phyloP scores from a whole-genome alignment of 192 early-diverging fungal species.

The Entomortierella chlamydospora region DNA sequence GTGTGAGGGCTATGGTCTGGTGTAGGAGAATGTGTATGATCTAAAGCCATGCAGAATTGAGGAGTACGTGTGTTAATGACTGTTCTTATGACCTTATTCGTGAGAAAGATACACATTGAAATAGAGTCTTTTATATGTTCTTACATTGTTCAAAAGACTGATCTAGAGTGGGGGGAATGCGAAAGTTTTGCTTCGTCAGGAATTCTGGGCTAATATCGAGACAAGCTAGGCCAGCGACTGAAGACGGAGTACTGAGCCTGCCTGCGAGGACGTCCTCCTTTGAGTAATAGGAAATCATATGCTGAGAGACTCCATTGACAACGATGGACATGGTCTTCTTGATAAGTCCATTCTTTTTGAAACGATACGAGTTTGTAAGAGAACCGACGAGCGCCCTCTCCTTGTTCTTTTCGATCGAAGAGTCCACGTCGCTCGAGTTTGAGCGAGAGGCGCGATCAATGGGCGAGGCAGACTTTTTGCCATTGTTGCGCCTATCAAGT shows the following conservation, averaged over 20 bases:
- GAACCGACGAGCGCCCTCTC: conserved; percentile 67
- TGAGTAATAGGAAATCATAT: conserved; percentile 69
- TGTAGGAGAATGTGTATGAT: conserved; percentile 18
- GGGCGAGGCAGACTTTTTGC: conserved; percentile 63
- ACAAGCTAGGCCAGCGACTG: conserved; percentile 59
- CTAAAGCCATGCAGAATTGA: not conserved
- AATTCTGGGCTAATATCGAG: conserved; percentile 70
- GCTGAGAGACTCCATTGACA: conserved; percentile 68
- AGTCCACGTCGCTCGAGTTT: conserved; percentile 34
- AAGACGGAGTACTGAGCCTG: conserved; percentile 64
- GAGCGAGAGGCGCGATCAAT: conserved; percentile 38
- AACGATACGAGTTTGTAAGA: conserved; percentile 67
- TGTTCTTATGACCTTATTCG: too few relatives aligned
- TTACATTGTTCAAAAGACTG: conserved; percentile 46
- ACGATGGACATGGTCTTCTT: conserved; percentile 85
- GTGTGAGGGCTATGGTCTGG: conserved; percentile 43
- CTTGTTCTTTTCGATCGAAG: conserved; percentile 56
- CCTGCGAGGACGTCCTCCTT: conserved; percentile 65
- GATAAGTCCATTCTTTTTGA: conserved; percentile 73
- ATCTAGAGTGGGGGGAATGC: conserved; percentile 63
- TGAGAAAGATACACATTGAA: too few relatives aligned
- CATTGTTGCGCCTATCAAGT: conserved; percentile 61
- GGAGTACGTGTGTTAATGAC: too few relatives aligned
- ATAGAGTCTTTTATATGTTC: too few relatives aligned
- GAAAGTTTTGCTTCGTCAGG: conserved; percentile 69